phyloP scores from a whole-genome alignment of 768 basidiomycete genomes.

The Boletus vinaceobasis region DNA sequence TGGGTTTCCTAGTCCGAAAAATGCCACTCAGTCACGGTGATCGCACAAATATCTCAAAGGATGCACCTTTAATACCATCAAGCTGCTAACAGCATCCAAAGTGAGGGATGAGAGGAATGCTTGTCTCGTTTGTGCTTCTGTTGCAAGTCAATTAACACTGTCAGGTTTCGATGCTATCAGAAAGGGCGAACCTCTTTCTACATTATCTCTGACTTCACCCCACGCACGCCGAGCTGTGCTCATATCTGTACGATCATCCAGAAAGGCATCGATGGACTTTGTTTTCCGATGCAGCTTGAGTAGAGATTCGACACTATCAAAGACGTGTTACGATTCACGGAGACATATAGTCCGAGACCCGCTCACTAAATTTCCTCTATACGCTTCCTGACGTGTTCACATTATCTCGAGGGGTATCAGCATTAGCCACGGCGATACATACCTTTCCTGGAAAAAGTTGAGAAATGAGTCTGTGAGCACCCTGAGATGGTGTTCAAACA shows the following conservation, averaged over 20 bases:
- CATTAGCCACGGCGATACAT: constrained; percentile 20
- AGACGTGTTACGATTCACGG: constrained; percentile 1
- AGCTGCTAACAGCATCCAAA: constrained; percentile 68
- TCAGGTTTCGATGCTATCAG: neutral
- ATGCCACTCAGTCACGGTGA: neutral
- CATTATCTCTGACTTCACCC: constrained; percentile 80
- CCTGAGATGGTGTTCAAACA: constrained; percentile 71
- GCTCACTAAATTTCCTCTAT: constrained; percentile 85
- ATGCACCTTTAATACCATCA: constrained; percentile 63
- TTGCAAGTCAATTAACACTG: constrained; percentile 4
- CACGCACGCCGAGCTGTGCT: constrained; percentile 70
- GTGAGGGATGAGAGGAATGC: constrained; percentile 73
- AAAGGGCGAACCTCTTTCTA: constrained; percentile 64
- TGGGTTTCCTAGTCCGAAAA: constrained; percentile 66
- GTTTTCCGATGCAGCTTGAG: constrained; percentile 68
- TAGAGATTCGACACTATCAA: constrained; percentile 67
- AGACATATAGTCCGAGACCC: neutral
- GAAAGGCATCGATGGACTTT: constrained; percentile 61
- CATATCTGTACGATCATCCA: constrained; percentile 70
- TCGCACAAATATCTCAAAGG: neutral
- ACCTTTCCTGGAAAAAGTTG: constrained; percentile 85
- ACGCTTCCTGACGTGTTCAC: constrained; percentile 50
- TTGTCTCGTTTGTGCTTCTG: constrained; percentile 79
- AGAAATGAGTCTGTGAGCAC: constrained; percentile 72
- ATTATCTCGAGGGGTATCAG: constrained; percentile 20